Conservation (phyloP, 2,329 filamentous ascomycete species). For the Aspergillus sp. region DNA sequence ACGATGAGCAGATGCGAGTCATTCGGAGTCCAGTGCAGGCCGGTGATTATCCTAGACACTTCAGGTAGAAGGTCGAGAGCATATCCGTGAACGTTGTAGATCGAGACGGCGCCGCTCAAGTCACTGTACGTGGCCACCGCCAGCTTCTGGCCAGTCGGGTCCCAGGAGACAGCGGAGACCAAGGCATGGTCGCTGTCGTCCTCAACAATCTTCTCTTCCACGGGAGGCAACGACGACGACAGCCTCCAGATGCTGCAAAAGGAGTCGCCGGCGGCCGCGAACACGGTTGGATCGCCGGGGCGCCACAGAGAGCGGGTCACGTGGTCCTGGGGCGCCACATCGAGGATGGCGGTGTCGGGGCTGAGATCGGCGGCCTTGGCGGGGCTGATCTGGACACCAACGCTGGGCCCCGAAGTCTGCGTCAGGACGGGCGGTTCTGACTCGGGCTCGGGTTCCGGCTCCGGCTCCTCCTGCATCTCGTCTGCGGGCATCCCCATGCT, state of each 20-base stretch:
- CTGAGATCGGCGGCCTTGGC: slow-evolving; percentile 40
- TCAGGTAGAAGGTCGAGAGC: slow-evolving; percentile 38
- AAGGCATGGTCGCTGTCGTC: slow-evolving; percentile 22
- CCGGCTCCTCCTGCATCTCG: slow-evolving; percentile 21
- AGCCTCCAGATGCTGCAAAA: slow-evolving; percentile 40
- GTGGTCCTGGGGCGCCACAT: slow-evolving; percentile 27
- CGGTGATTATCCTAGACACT: slow-evolving; percentile 35
- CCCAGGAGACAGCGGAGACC: slow-evolving; percentile 39
- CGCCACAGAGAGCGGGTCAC: slow-evolving; percentile 37
- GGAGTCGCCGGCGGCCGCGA: slow-evolving; percentile 35
- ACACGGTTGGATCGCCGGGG: slow-evolving; percentile 33
- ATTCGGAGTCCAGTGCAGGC: slow-evolving; percentile 32
- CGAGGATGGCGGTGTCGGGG: slow-evolving; percentile 35
- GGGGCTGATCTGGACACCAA: slow-evolving; percentile 39
- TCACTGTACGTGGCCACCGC: slow-evolving; percentile 39
- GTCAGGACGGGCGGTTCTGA: slow-evolving; percentile 27
- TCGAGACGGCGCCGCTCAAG: slow-evolving; percentile 34
- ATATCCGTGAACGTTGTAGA: slow-evolving; percentile 36
- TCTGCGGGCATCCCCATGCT: slow-evolving; percentile 25
- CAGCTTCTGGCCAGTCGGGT: slow-evolving; percentile 34
- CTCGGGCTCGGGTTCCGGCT: slow-evolving; percentile 19
- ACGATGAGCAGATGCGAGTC: slow-evolving; percentile 34
- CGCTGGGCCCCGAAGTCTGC: slow-evolving; percentile 35
- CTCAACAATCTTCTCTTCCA: slow-evolving; percentile 29
- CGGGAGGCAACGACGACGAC: slow-evolving; percentile 18